Evolutionary conservation across 225 moss, liverwort and hornwort species (phyloP).

Genomic region (Bryoerythrophyllum caledonicum): DNA sequence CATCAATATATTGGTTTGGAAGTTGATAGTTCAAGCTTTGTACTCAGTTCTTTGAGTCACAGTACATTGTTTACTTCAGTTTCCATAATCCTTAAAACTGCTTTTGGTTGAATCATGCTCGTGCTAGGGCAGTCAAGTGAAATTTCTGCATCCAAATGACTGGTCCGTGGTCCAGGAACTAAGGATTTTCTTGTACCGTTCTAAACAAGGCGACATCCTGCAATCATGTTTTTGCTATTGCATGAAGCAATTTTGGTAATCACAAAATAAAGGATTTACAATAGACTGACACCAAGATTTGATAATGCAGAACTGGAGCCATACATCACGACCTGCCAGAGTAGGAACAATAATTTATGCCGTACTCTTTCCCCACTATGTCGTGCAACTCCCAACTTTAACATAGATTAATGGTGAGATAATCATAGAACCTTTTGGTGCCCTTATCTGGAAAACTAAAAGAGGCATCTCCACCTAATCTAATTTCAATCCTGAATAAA

Average conservation of each 20-base stretch:
- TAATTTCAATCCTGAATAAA: slow-evolving; percentile 79
- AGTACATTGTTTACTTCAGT: too few relatives aligned
- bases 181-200: too few relatives aligned
- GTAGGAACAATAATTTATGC: neutral
- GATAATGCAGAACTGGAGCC: slow-evolving; percentile 11
- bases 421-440: slow-evolving; percentile 6
- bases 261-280: slow-evolving; percentile 13
- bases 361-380: slow-evolving; percentile 19
- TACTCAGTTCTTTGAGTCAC: too few relatives aligned
- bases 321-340: slow-evolving; percentile 16
- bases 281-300: slow-evolving; percentile 12
- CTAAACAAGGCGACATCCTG: neutral
- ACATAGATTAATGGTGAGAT: slow-evolving; percentile 17
- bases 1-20: too few relatives aligned
- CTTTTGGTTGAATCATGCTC: too few relatives aligned
- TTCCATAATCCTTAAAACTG: too few relatives aligned
- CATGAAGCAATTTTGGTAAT: slow-evolving; percentile 14
- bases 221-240: slow-evolving; percentile 1
- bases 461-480: slow-evolving; percentile 40
- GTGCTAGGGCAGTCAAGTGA: too few relatives aligned
- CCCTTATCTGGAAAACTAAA: slow-evolving; percentile 11
- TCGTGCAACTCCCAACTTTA: slow-evolving; percentile 17
- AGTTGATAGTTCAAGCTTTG: too few relatives aligned
- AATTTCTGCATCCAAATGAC: too few relatives aligned
- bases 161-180: too few relatives aligned